phyloP scores from a whole-genome alignment of 495 filamentous ascomycete genomes.

The Aspergillus haitiensis region DNA sequence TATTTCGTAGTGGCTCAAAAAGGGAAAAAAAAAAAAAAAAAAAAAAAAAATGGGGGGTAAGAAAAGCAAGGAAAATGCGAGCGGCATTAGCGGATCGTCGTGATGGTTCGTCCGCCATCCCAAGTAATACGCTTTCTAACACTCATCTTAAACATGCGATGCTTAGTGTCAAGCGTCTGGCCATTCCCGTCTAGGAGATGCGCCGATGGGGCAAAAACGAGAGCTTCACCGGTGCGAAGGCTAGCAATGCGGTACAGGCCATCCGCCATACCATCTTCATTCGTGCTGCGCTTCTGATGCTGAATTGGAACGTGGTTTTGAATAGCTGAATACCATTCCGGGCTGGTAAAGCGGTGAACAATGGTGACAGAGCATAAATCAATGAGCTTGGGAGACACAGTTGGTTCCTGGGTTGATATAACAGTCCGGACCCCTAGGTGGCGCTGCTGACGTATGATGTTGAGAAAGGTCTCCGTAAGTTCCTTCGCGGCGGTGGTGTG shows the following conservation, averaged over 20 bases:
- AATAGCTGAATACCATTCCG: conserved; percentile 60
- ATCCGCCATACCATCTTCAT: conserved; percentile 18
- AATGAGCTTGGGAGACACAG: conserved; percentile 65
- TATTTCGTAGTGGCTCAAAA: too few relatives aligned
- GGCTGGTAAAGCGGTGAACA: conserved; percentile 73
- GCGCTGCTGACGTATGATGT: conserved; percentile 68
- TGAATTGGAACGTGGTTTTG: conserved; percentile 53
- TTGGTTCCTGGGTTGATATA: conserved; percentile 79
- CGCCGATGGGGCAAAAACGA: conserved; percentile 65
- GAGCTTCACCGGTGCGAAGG: conserved; percentile 61
- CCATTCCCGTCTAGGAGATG: conserved; percentile 39
- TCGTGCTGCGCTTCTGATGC: conserved; percentile 17
- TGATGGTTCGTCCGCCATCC: conserved; percentile 32
- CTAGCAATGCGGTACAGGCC: conserved; percentile 58
- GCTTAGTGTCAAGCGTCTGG: conserved; percentile 18
- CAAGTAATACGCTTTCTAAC: conserved; percentile 31
- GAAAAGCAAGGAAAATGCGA: too few relatives aligned
- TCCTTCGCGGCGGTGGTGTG: conserved; percentile 39
- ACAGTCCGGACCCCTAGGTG: conserved; percentile 66
- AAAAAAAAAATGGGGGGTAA: too few relatives aligned
- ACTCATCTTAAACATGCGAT: conserved; percentile 24
- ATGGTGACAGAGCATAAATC: conserved; percentile 73
- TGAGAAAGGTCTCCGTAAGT: conserved; percentile 65
- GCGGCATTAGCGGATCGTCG: conserved; percentile 22
- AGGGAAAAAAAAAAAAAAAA: not conserved